Base-by-base conservation (phyloP, 1,139 yeast genomes). In the Yarrowia galli region DNA sequence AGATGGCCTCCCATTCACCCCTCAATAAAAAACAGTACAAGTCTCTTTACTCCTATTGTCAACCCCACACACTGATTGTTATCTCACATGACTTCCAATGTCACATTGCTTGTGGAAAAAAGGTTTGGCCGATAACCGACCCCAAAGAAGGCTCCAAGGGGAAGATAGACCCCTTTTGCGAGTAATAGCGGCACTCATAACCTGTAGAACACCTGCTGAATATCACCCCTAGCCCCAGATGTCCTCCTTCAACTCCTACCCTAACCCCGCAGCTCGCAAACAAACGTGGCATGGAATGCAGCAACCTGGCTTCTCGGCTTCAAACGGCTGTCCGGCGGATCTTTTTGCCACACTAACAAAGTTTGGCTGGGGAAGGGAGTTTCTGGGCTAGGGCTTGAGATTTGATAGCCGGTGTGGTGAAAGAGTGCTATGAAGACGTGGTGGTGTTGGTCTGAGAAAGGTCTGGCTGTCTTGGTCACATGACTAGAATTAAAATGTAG, bases 201-300 rank as follows among this genome's bases (percentile, higher is more conserved):
- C 56, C 56, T 35, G 32, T 20, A 10, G 25, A 10, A 3, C 51
- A 36, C n/a, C n/a, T n/a, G n/a, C n/a, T n/a, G n/a, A n/a, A n/a
- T n/a, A n/a, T n/a, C n/a, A n/a, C n/a, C n/a, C 40, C 40, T 36
- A 15, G 6, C 40, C 40, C 15, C n/a, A 7, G n/a, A n/a, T n/a
- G n/a, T n/a, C n/a, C n/a, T 36, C 15, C 40, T 15, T 6, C 40
- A 10, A 23, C n/a, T n/a, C n/a, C n/a, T 49, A 20, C 56, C 56
- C 56, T 49, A 49, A 20, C 25, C 56, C 54, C 23, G 20, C 8
- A 1, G 6, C 22, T 8, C 36, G 5, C 40, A 49, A 32, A 28
- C 22, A 25, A n/a, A 28, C 36, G 22, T n/a, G n/a, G 53, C 53
- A 48, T 28, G 53, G 53, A 48, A 48, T 48, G 53, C 53, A 48